phyloP scores from a whole-genome alignment of 2,329 filamentous ascomycete genomes.

The Knoxdaviesia proteae region DNA sequence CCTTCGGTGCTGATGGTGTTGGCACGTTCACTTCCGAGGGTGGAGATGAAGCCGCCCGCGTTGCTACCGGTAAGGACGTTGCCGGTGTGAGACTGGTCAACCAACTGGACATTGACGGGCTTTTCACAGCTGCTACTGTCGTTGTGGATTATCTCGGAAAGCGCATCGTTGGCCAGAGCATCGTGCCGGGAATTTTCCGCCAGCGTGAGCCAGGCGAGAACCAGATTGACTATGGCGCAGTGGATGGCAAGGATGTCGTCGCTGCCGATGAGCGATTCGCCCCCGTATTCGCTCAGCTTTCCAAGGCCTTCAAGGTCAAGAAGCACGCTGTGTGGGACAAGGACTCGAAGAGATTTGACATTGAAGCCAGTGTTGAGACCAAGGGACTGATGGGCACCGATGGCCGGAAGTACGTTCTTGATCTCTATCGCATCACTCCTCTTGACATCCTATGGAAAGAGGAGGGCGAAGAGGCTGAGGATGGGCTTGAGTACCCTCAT shows the following conservation, averaged over 20 bases:
- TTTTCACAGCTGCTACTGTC: constrained; percentile 90
- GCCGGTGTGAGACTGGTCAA: constrained; percentile 87
- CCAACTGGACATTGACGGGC: constrained; percentile 81
- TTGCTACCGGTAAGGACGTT: constrained; percentile 93
- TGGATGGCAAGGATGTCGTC: constrained; percentile 90
- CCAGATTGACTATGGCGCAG: constrained; percentile 95
- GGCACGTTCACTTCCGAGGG: constrained; percentile 94
- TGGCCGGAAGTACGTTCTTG: constrained; percentile 90
- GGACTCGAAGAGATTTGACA: constrained; percentile 69
- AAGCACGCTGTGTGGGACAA: constrained; percentile 97
- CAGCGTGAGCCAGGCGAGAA: constrained; percentile 93
- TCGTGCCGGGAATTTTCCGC: constrained; percentile 97
- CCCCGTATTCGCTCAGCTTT: constrained; percentile 71
- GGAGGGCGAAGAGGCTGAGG: constrained; percentile 29
- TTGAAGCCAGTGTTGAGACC: constrained; percentile 92
- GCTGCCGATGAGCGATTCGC: constrained; percentile 77
- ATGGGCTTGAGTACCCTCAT: constrained; percentile 54
- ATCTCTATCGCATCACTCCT: constrained; percentile 85
- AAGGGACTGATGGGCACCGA: constrained; percentile 96
- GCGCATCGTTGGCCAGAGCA: constrained; percentile 91
- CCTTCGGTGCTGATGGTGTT: constrained; percentile 90
- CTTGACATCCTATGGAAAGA: constrained; percentile 84
- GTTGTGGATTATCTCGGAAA: constrained; percentile 95
- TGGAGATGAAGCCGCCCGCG: constrained; percentile 84
- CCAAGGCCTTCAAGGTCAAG: constrained; percentile 78